Percentiles rank a stretch among this genome's conserved stretches.
phyloP scores from a whole-genome alignment of 2,329 filamentous ascomycete species.

The Paracorniculantispora psalliotae region DNA sequence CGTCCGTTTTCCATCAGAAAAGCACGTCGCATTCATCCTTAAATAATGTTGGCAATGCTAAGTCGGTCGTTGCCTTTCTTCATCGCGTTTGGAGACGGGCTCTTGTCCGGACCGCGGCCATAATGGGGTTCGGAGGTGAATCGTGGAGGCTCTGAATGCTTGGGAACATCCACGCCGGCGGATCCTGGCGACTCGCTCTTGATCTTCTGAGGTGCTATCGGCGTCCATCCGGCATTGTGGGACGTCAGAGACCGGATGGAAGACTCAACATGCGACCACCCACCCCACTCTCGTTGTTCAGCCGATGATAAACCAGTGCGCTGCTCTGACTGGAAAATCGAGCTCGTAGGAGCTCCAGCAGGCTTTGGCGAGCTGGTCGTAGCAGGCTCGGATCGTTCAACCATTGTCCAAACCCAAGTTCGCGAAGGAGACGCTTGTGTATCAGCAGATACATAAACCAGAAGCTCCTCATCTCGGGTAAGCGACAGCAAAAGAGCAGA shows the following conservation, averaged over 20 bases:
- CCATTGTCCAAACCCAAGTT: slow-evolving; percentile 77
- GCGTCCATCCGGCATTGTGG: slow-evolving; percentile 29
- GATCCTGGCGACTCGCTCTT: slow-evolving; percentile 30
- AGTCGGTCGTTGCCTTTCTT: slow-evolving; percentile 29
- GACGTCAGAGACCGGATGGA: slow-evolving; percentile 31
- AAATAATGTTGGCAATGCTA: slow-evolving; percentile 44
- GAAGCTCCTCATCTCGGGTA: slow-evolving; percentile 72
- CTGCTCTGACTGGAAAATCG: slow-evolving; percentile 41
- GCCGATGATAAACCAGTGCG: slow-evolving; percentile 50
- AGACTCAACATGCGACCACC: slow-evolving; percentile 70
- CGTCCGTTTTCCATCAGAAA: too few relatives aligned
- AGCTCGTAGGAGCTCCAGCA: slow-evolving; percentile 28
- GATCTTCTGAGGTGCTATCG: slow-evolving; percentile 28
- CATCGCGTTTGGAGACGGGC: slow-evolving; percentile 22
- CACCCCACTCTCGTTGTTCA: slow-evolving; percentile 66
- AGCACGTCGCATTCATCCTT: too few relatives aligned
- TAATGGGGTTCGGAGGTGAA: slow-evolving; percentile 17
- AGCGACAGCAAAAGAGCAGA: slow-evolving; percentile 28
- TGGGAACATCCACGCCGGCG: slow-evolving; percentile 21
- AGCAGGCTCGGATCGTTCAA: slow-evolving; percentile 39
- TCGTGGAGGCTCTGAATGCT: slow-evolving; percentile 12
- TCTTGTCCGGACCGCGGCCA: slow-evolving; percentile 22
- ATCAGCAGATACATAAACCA: slow-evolving; percentile 82
- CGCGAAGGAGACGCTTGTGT: slow-evolving; percentile 73
- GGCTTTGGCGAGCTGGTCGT: slow-evolving; percentile 14